phyloP scores from a whole-genome alignment of 2,329 filamentous ascomycete genomes.

The Monosporascus sp. region DNA sequence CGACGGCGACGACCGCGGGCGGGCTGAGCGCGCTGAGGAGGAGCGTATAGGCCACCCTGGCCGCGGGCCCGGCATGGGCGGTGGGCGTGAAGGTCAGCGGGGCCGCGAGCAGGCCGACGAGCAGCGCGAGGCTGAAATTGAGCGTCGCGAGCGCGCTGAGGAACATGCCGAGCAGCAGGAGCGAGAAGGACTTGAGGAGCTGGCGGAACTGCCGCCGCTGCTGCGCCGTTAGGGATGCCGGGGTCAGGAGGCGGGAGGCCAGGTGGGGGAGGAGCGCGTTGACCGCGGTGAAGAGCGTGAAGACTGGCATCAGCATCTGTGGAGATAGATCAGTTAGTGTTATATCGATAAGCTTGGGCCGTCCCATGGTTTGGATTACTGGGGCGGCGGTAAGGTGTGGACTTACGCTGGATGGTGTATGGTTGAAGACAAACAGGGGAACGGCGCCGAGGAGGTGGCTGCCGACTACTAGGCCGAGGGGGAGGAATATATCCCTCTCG shows the following conservation, averaged over 20 bases:
- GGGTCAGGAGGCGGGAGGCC: conserved; percentile 50
- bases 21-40: conserved; percentile 60
- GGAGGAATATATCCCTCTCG: conserved; percentile 66
- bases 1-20: conserved; percentile 46
- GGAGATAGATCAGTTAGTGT: neutral
- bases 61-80: conserved; percentile 31
- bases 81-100: conserved; percentile 73
- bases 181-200: conserved; percentile 82
- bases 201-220: conserved; percentile 66
- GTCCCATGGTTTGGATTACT: no score
- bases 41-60: conserved; percentile 38
- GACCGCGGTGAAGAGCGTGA: conserved; percentile 50
- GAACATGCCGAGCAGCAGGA: conserved; percentile 88
- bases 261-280: conserved; percentile 53
- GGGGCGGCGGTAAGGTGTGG: neutral
- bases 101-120: conserved; percentile 72
- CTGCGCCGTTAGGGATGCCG: conserved; percentile 31
- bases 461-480: conserved; percentile 65
- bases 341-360: no score
- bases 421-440: conserved; percentile 84
- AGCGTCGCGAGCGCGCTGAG: conserved; percentile 89
- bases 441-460: conserved; percentile 73
- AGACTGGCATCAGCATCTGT: conserved; percentile 56
- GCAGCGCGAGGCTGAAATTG: conserved; percentile 87
- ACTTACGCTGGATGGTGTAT: conserved; percentile 60